Base-by-base conservation (phyloP, 2,329 filamentous ascomycete genomes). In the Colletotrichum eleusines region DNA sequence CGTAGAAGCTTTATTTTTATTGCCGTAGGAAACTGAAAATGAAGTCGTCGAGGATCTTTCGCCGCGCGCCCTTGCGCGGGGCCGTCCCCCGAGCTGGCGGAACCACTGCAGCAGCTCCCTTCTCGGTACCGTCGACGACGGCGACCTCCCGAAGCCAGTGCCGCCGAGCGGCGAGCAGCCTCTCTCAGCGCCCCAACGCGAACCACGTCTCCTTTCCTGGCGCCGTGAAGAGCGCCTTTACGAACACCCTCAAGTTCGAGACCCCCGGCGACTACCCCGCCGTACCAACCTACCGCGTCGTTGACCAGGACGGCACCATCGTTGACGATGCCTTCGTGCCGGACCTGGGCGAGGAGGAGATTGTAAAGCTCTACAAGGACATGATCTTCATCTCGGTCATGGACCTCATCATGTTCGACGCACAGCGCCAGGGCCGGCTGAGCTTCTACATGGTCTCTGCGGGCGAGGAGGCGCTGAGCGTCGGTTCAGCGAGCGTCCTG, bases 361-460 rank as follows among this genome's bases (percentile, higher is more conserved):
- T 90, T 16, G 77, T 89, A 65, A 87, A 89, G 77, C 81, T 90
- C 62, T 91, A 91, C 80, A 86, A 83, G 70, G 88, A 90, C 76
- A 92, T 92, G 90, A 76, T 92, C 12, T 87, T 85, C 44, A 84
- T 91, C 12, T 90, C 92, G 66, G 92, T 98, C 75, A 96, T 99
- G 94, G 96, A 99, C 78, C 81, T 97, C 66, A 93, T 98, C 79
- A 98, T 98, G 95, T 98, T 97, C 78, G 96, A 99, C 77, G 95
- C 96, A 0, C 96, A 99, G 82, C 88, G 96, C 55, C 96, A 99
- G 81, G 95, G 95, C n/a, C 90, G 94, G 26, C 83, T 97, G 66
- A 95, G 92, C 80, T 99, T 99, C 82, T 99, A 99, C 82, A 98
- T 99, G 93, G 95, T 95, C 77, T 95, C 93, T 46, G 93, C 94